A percentile compares a stretch with the other conserved stretches of the same genome.
Conservation (phyloP, 352 stramenopile species). For the Blastocystis sp. region DNA sequence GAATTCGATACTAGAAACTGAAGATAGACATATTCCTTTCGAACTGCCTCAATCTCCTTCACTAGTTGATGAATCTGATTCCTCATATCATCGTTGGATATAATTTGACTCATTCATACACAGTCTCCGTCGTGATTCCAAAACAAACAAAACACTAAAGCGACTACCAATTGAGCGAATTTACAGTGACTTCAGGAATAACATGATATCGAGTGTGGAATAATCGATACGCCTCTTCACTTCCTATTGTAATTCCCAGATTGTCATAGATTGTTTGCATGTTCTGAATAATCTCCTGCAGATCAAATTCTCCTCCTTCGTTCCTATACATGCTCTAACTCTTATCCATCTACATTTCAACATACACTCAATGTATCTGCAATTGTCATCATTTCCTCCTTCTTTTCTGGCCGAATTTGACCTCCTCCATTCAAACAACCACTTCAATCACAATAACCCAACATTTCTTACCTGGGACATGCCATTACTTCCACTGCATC, state of each 20-base stretch:
- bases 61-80: too few species aligned
- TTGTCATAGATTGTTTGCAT: slow-evolving; percentile 2
- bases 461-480: slow-evolving; percentile 17
- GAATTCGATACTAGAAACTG: too few species aligned
- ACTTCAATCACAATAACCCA: not conserved
- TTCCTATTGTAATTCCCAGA: not conserved
- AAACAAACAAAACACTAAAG: not conserved
- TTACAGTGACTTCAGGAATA: slow-evolving; percentile 43
- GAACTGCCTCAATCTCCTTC: too few species aligned
- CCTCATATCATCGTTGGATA: too few species aligned
- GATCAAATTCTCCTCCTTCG: not conserved
- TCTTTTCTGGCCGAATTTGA: slow-evolving; percentile 49
- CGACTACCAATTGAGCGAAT: slow-evolving; percentile 39
- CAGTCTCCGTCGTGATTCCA: too few species aligned
- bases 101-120: too few species aligned
- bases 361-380: not conserved
- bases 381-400: slow-evolving; percentile 48
- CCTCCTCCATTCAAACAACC: slow-evolving; percentile 51
- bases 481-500: slow-evolving; percentile 56
- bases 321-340: slow-evolving; percentile 15
- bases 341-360: not conserved
- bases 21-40: too few species aligned
- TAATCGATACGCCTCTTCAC: not conserved
- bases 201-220: slow-evolving; percentile 53
- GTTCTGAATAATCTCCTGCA: not conserved